These are phyloP conservation scores for Suhomyces taliae DNA, from an alignment of 1,139 yeast genomes.

Conservation along the genomic window DNA sequence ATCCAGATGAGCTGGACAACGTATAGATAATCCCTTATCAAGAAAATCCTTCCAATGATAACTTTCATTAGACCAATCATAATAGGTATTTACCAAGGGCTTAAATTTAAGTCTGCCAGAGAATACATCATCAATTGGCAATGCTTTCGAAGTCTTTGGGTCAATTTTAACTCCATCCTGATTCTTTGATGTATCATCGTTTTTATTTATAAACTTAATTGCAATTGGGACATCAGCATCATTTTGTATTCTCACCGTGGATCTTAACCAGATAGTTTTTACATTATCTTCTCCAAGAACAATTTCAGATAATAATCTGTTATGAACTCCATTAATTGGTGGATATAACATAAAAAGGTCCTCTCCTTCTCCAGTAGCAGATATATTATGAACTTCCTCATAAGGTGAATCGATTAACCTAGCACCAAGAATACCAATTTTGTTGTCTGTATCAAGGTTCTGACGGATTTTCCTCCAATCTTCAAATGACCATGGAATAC, in stretches of 20 bases:
- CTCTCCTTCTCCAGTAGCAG: conserved; percentile 85
- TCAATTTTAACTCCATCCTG: conserved; percentile 37
- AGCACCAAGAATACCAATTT: conserved; percentile 61
- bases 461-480: conserved; percentile 91
- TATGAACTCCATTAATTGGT: conserved; percentile 61
- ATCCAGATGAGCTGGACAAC: conserved; percentile 50
- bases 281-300: conserved; percentile 71
- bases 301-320: conserved; percentile 72
- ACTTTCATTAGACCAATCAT: conserved; percentile 64
- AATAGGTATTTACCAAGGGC: conserved; percentile 57
- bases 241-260: conserved; percentile 72
- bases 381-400: conserved; percentile 52
- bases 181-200: conserved; percentile 6
- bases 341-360: conserved; percentile 70
- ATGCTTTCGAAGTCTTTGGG: conserved; percentile 57
- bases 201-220: conserved; percentile 29
- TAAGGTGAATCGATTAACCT: conserved; percentile 56
- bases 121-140: conserved; percentile 75
- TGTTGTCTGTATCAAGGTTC: conserved; percentile 65
- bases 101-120: conserved; percentile 56
- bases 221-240: conserved; percentile 64
- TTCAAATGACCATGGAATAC: conserved; percentile 86
- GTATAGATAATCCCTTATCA: conserved; percentile 53
- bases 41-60: conserved; percentile 68
- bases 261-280: conserved; percentile 71